A percentile compares a stretch with the other conserved stretches of the same genome.
Conservation (phyloP, 73 alveolate species). For the Tetrahymena borealis region DNA sequence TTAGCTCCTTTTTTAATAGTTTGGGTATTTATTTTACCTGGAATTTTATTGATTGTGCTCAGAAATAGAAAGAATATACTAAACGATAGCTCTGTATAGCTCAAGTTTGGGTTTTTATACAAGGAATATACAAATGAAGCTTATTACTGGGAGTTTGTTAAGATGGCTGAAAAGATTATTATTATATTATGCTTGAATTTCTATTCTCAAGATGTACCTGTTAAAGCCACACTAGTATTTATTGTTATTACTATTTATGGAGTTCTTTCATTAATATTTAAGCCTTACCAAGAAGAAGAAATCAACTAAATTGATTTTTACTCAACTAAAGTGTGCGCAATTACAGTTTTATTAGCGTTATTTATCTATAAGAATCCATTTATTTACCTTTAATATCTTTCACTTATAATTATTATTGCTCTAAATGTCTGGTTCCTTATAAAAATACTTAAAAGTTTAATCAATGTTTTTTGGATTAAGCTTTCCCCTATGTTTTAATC, state of each 20-base stretch:
- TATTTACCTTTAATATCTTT: neutral
- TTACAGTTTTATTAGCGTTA: neutral
- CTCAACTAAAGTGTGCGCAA: neutral
- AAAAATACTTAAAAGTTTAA: neutral
- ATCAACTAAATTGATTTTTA: neutral
- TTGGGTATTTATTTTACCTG: constrained; percentile 12
- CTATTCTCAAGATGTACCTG: neutral
- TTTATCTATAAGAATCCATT: neutral
- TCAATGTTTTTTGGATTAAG: too few species aligned
- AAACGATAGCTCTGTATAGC: neutral
- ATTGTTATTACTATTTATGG: neutral
- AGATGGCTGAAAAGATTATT: neutral
- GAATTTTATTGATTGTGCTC: neutral
- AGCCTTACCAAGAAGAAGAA: neutral
- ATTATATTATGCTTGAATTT: neutral
- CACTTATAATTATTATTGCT: neutral
- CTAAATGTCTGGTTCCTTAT: neutral
- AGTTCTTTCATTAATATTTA: neutral
- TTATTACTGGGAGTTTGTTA: constrained; percentile 30
- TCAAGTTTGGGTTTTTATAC: constrained; percentile 24
- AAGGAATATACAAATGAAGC: constrained; percentile 13
- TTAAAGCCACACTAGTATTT: neutral
- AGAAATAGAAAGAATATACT: neutral
- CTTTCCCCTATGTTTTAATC: too few species aligned
- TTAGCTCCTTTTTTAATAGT: constrained; percentile 10